A percentile compares a stretch with the other conserved stretches of the same genome.
These are phyloP conservation scores for Marasmius sp. DNA, from an alignment of 1,284 basidiomycete species.

Conservation along the genomic window DNA sequence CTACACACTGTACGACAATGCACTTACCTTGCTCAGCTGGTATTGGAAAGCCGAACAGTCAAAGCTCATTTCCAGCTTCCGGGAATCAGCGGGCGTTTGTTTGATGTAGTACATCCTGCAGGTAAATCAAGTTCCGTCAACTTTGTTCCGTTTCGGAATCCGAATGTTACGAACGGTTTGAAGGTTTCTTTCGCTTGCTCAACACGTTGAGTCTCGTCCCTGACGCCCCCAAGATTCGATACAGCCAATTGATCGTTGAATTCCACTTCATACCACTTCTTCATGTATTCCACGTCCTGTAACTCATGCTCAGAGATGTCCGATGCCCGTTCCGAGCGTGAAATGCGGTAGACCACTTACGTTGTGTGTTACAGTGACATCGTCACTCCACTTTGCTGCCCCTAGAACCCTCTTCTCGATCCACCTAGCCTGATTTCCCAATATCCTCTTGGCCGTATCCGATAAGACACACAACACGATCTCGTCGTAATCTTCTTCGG, in stretches of 20 bases:
- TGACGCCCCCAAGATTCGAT: conserved; percentile 5
- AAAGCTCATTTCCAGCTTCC: conserved; percentile 43
- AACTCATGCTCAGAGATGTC: conserved; percentile 4
- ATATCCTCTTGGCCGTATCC: conserved; percentile 43
- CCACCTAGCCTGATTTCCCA: conserved; percentile 41
- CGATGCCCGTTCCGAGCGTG: conserved; percentile 7
- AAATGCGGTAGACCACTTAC: conserved; percentile 28
- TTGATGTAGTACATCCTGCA: conserved; percentile 38
- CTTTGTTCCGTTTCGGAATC: conserved; percentile 4
- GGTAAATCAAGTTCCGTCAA: conserved; percentile 5
- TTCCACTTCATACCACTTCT: conserved; percentile 14
- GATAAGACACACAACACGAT: conserved; percentile 45
- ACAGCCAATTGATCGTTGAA: conserved; percentile 11
- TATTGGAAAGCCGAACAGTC: conserved; percentile 23
- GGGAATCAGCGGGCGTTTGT: conserved; percentile 35
- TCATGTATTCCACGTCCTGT: conserved; percentile 15
- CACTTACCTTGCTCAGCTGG: conserved; percentile 9
- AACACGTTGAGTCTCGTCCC: conserved; percentile 11
- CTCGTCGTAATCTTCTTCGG: conserved; percentile 44
- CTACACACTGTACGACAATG: neutral
- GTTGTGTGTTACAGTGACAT: conserved; percentile 41
- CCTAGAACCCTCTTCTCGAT: conserved; percentile 49
- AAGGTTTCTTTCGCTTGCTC: conserved; percentile 11
- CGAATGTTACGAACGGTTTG: conserved; percentile 9
- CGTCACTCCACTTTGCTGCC: conserved; percentile 39